A percentile compares a stretch with the other conserved stretches of the same genome.
These are phyloP conservation scores for Yamadazyma kanchanaburiensis DNA, from an alignment of 1,139 yeast species.

Conservation along the genomic window DNA sequence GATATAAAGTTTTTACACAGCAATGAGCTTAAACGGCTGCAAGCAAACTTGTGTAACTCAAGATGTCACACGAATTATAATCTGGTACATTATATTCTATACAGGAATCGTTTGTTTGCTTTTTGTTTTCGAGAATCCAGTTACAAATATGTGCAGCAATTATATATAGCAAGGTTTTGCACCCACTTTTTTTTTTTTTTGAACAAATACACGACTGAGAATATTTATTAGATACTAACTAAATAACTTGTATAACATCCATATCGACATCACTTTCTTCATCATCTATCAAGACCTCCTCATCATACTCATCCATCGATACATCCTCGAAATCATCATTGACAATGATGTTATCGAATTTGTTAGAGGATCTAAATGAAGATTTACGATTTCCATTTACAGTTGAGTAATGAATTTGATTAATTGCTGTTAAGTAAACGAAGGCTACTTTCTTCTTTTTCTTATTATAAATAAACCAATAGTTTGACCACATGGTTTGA, in stretches of 20 bases:
- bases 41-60: too few species aligned
- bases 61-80: too few species aligned
- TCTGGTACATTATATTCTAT: too few species aligned
- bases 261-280: slow-evolving; percentile 33
- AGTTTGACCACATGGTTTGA: slow-evolving; percentile 83
- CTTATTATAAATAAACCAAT: slow-evolving; percentile 91
- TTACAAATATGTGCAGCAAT: too few species aligned
- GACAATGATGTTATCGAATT: slow-evolving; percentile 7
- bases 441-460: slow-evolving; percentile 89
- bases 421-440: slow-evolving; percentile 53
- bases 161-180: too few species aligned
- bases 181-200: background rate
- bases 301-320: slow-evolving; percentile 20
- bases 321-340: slow-evolving; percentile 18
- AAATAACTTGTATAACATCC: background rate
- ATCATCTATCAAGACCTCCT: slow-evolving; percentile 29
- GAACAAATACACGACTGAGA: background rate
- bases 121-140: too few species aligned
- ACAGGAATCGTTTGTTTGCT: too few species aligned
- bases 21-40: too few species aligned
- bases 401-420: slow-evolving; percentile 37
- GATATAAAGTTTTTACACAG: too few species aligned
- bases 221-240: too few species aligned
- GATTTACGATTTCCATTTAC: slow-evolving; percentile 23
- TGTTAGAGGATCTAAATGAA: slow-evolving; percentile 13